Conservation (phyloP, 2,329 filamentous ascomycete genomes). For the Colletotrichum gigasporum region DNA sequence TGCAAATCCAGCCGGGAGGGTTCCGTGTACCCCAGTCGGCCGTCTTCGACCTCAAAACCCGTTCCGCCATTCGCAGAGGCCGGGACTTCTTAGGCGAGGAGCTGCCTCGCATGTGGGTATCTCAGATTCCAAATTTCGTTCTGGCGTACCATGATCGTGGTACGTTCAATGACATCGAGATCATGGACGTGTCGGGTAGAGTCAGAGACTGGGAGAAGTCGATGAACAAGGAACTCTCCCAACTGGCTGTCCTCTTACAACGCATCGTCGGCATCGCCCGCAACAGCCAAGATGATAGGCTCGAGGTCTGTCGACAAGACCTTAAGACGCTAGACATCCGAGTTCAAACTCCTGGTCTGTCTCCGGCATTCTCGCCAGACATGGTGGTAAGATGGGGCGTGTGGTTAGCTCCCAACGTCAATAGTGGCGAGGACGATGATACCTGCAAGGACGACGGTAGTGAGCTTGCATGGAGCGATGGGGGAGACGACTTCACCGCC, state of each 20-base stretch:
- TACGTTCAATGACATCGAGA: conserved; percentile 45
- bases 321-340: not conserved
- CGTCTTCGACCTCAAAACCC: conserved; percentile 57
- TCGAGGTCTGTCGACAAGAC: conserved; percentile 20
- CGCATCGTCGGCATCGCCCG: conserved; percentile 18
- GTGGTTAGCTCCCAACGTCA: not conserved
- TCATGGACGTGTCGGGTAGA: conserved; percentile 41
- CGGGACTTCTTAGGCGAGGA: conserved; percentile 45
- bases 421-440: not conserved
- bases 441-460: not conserved
- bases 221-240: conserved; percentile 40
- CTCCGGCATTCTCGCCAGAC: not conserved
- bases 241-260: conserved; percentile 39
- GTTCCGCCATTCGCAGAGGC: conserved; percentile 38
- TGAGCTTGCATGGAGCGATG: conserved; percentile 3
- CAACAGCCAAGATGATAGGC: not conserved
- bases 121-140: conserved; percentile 49
- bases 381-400: conserved; percentile 1
- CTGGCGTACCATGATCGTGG: conserved; percentile 50
- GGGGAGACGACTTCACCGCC: conserved; percentile 23
- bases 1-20: conserved; percentile 34
- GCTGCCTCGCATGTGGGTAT: conserved; percentile 53
- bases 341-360: conserved; percentile 4
- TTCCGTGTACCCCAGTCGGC: conserved; percentile 39
- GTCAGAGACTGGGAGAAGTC: conserved; percentile 48